Evolutionary conservation across 257 asterid genomes (phyloP), one percentile per base, ranked within the genome.

Genomic region (Oldenlandia corymbosa): DNA sequence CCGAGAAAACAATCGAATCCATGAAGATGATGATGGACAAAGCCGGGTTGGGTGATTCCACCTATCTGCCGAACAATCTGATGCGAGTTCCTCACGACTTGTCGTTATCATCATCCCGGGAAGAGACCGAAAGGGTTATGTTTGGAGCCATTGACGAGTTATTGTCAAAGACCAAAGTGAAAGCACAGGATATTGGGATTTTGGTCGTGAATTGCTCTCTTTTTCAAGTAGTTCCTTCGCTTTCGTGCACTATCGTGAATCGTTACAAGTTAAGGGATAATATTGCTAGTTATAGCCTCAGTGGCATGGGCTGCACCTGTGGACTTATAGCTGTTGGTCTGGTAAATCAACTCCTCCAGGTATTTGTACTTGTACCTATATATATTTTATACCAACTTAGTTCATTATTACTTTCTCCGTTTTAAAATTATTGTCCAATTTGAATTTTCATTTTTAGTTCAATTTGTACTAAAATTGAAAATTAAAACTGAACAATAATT

Each of bases 231-330:
- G 69, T 78, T 1, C 90, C 94, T 2, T 83, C 83, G 2, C 78
- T 85, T 1, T 66, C 86, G 6, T 71, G 82, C 68, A 62, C 74
- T 67, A 72, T 85, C n/a, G 80, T 85, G n/a, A 83, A 85, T 65
- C 90, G 62, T 0, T 83, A 85, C 79, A 83, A 74, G 68, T 75
- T 83, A 0, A 65, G 84, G 26, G 41, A 77, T 16, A 78, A 79
- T 47, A 67, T 77, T 24, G 51, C 53, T 51, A 64, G 83, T 78
- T 85, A 83, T 52, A 83, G 81, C 32, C 71, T 85, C 0, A 74
- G 80, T 0, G 90, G 86, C 10, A 85, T 85, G 94, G 94, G 94
- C 0, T 83, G 94, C 62, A 77, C 81, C 8, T 85, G 88, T 0
- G 82, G 94, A 2, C 69, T 83, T 0, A 76, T 78, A 7, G 80